A percentile compares a stretch with the other conserved stretches of the same genome.
These are phyloP conservation scores for Candida qinlingensis DNA, from an alignment of 805 yeast species.

Conservation along the genomic window DNA sequence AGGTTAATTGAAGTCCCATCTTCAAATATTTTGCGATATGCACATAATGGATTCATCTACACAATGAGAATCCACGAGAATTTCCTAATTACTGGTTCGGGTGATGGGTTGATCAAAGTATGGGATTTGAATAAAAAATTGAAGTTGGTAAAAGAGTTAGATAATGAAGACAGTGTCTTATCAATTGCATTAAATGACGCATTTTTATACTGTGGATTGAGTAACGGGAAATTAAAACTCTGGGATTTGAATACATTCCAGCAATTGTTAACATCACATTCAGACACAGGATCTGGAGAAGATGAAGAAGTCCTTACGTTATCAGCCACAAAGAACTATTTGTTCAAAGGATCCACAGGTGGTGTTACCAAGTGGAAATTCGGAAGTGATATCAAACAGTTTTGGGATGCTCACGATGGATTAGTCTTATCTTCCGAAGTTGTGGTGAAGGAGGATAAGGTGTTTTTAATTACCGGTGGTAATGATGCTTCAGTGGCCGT, in stretches of 20 bases:
- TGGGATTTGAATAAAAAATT: conserved; percentile 50
- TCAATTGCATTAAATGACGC: conserved; percentile 62
- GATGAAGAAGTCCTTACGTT: conserved; percentile 53
- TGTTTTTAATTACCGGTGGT: conserved; percentile 63
- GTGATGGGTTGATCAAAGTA: conserved; percentile 81
- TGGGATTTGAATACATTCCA: conserved; percentile 88
- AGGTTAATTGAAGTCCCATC: conserved; percentile 63
- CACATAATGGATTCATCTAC: conserved; percentile 89
- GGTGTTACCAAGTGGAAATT: conserved; percentile 50
- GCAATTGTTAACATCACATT: conserved; percentile 39
- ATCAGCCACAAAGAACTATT: conserved; percentile 47
- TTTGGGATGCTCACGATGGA: conserved; percentile 51
- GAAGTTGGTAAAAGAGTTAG: conserved; percentile 35
- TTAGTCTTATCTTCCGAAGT: conserved; percentile 53
- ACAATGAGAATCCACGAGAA: conserved; percentile 40
- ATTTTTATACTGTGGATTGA: conserved; percentile 77
- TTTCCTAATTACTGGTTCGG: conserved; percentile 68
- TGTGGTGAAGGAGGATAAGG: conserved; percentile 33
- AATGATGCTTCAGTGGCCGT: conserved; percentile 60
- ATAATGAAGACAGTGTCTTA: conserved; percentile 65
- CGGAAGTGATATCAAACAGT: conserved; percentile 36
- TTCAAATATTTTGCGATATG: conserved; percentile 64
- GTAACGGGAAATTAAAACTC: conserved; percentile 67
- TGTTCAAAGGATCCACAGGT: conserved; percentile 51
- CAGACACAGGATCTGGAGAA: conserved; percentile 29